Percentiles rank a stretch among this genome's conserved stretches.
phyloP scores from a whole-genome alignment of 768 basidiomycete species.

The Cyathus striatus region DNA sequence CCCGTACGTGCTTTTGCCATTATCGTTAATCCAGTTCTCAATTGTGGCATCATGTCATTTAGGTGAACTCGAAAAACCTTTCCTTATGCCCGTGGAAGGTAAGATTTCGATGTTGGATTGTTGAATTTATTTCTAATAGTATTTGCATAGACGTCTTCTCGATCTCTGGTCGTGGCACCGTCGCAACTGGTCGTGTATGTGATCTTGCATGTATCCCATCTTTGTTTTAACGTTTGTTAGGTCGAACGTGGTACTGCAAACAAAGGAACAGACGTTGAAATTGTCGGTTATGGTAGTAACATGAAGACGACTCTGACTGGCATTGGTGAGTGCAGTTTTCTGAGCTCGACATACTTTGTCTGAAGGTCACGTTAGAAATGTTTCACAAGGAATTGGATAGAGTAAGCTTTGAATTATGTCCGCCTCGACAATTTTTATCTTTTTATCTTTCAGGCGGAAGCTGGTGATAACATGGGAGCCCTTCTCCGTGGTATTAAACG shows the following conservation, averaged over 20 bases:
- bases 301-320: conserved; percentile 95
- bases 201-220: neutral
- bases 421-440: conserved; percentile 1
- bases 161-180: conserved; percentile 97
- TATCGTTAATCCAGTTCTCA: neutral
- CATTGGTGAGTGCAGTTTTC: conserved; percentile 52
- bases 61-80: conserved; percentile 98
- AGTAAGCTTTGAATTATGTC: conserved; percentile 26
- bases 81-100: conserved; percentile 94
- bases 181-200: conserved; percentile 87
- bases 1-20: conserved; percentile 48
- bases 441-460: conserved; percentile 62
- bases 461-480: conserved; percentile 99
- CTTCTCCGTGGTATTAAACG: conserved; percentile 96
- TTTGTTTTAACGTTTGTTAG: conserved; percentile 26
- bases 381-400: conserved; percentile 99
- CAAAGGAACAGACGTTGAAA: conserved; percentile 93
- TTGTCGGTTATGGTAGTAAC: conserved; percentile 76
- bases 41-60: neutral
- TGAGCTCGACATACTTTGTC: neutral
- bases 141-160: conserved; percentile 75
- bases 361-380: conserved; percentile 64
- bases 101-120: conserved; percentile 1
- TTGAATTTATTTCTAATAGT: neutral
- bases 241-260: conserved; percentile 88